Percentiles rank a stretch among this genome's conserved stretches.
Conservation (phyloP, 805 yeast genomes). For the Pichia californica region DNA sequence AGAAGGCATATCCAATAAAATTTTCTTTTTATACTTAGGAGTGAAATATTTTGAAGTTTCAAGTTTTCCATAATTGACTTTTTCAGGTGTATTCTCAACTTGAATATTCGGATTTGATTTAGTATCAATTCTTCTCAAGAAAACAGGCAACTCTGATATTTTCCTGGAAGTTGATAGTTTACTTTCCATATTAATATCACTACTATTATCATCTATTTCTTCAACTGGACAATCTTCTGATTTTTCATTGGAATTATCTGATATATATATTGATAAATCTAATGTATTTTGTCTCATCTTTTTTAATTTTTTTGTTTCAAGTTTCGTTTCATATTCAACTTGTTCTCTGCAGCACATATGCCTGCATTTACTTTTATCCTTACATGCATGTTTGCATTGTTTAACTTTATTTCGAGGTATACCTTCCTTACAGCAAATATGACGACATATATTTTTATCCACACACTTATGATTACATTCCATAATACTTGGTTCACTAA, state of each 20-base stretch:
- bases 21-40: not conserved
- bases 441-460: constrained; percentile 35
- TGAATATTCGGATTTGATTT: too few relatives aligned
- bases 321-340: constrained; percentile 1
- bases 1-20: constrained; percentile 1
- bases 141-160: not conserved
- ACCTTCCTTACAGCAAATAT: constrained; percentile 44
- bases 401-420: constrained; percentile 7
- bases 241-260: not conserved
- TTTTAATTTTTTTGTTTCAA: not conserved
- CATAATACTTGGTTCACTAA: constrained; percentile 5
- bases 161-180: not conserved
- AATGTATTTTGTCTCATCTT: constrained; percentile 1
- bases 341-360: constrained; percentile 25
- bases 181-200: not conserved
- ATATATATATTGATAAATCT: not conserved
- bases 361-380: constrained; percentile 34
- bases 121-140: constrained; percentile 3
- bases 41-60: constrained; percentile 2
- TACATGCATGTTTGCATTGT: constrained; percentile 38
- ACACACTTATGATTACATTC: constrained; percentile 40
- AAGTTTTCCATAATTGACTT: not conserved
- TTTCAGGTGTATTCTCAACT: too few relatives aligned
- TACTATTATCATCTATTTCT: not conserved
- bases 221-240: not conserved